Base-by-base conservation (phyloP, 2,329 filamentous ascomycete species). In the Cercospora zeae-maydis region DNA sequence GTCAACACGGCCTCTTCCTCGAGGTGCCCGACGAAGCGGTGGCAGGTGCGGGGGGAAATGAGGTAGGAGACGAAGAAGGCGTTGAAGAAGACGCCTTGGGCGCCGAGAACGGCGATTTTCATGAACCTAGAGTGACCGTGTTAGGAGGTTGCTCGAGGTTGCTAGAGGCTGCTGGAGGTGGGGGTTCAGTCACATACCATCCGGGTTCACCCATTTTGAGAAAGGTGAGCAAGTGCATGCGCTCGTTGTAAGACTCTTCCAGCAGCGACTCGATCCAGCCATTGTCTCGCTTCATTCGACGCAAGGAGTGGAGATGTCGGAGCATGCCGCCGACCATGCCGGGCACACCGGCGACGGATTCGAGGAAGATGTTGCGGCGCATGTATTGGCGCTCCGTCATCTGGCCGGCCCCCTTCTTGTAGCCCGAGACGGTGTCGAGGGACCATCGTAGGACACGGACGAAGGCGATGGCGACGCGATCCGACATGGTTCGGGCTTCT, bases 241-340 rank as follows among this genome's bases (percentile, higher is more conserved):
- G 84, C 69, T 76, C 75, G 65, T 77, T 77, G 70, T 73, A 77
- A 0, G 67, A 71, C 36, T 69, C 67, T 34, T 77, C 75, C 7
- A 77, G 70, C 47, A 77, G 64, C 0, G 74, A 75, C 63, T 77
- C 75, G 74, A 99, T 98, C 87, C 88, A 98, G 73, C 95, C 95
- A 71, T 98, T 96, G 75, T 98, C 93, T 61, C 93, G 83, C 82
- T 92, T 92, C 83, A 98, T 88, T 30, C 88, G 84, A 49, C 93
- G 84, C 72, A 98, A 84, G 68, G 88, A 93, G 74, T 89, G 87
- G 37, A 98, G 82, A 78, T 99, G 95, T 34, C 95, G 84, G 14
- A 98, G 82, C 90, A 96, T 97, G 21, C 92, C 95, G 0, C 89
- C 95, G 0, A 98, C 93, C 92, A 98, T 98, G 7, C 95, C 95